Evolutionary conservation across 176 grass and related monocot species (phyloP), one percentile per base, ranked within the genome.

Genomic region (Raddia distichophylla): DNA sequence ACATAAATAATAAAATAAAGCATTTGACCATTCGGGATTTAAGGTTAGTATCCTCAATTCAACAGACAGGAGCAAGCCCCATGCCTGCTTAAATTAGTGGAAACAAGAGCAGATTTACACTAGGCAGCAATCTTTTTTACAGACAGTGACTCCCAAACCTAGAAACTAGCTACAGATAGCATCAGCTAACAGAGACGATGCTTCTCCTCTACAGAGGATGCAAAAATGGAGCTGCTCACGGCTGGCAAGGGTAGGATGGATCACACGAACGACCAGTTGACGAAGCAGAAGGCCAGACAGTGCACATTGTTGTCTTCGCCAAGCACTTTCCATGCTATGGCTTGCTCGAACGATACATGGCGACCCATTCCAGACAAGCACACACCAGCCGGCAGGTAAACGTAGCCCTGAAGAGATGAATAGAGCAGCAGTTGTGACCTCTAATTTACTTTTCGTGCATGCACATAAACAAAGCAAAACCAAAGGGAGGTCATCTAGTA

Each of bases 331-430:
- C 97, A 99, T 2, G 84, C 89, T 12, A 99, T 59, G 8, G 93
- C 93, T 67, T 92, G 89, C 58, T 99, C 97, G 15, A 86, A 95
- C 1, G 97, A 94, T 58, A 93, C 91, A 34, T 93, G 97, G 47
- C 97, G 97, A 11, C 97, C 97, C 97, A 99, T 99, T 57, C 93
- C 91, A 0, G 97, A 99, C 51, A 91, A 77, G 91, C 97, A 99
- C 12, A 89, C 74, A 9, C 93, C 93, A 13, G 87, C 76, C 12
- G 97, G 91, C 59, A 99, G 85, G 90, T 99, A 96, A 5, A 72
- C 83, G 11, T 87, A 96, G 6, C 97, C 97, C 97, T 99, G 54
- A 75, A 76, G 27, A 83, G 35, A 64, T 17, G 1, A 14, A 75
- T 65, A 0, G 45, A 66, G 32, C 6, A 82, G 57, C 48, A 73